Evolutionary conservation across 805 yeast species (phyloP), one percentile per base, ranked within the genome.

Genomic region (Candida loeiensis): DNA sequence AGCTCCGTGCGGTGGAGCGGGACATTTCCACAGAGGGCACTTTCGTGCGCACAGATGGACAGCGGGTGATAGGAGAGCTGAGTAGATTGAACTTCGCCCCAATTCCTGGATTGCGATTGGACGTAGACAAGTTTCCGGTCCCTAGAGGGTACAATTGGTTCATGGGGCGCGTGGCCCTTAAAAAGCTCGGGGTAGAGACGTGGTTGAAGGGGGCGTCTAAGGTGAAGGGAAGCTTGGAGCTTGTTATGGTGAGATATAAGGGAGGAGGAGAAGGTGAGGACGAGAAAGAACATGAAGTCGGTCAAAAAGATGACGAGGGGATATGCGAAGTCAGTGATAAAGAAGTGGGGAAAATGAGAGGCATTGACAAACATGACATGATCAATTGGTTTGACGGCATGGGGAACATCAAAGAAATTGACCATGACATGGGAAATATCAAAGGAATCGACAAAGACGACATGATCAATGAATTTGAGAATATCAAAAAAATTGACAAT

Each of bases 221-320:
- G 35, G 31, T 16, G 2, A 49, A 45, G 8, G 48, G 47, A 17
- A 53, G 41, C 8, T 35, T 42, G n/a, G 45, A 45, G 7, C 43
- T 49, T 18, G 22, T 50, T 16, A 58, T 56, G 57, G 40, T 54
- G 2, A 51, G 50, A 34, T 58, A 41, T 36, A 46, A 49, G 21
- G 31, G 17, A 6, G 20, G 13, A 7, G 22, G n/a, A 18, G n/a
- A 14, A 16, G 13, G 17, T 4, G 17, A 6, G 31, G 31, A 28
- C 13, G 18, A 26, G n/a, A n/a, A n/a, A n/a, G n/a, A n/a, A n/a
- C n/a, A n/a, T n/a, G n/a, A n/a, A n/a, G n/a, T n/a, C n/a, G n/a
- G n/a, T n/a, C n/a, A n/a, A 26, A 26, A 9, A 21, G 24, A 9
- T 26, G 29, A 26, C 13, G 12, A 8, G 29, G 29, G 29, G 29